phyloP scores from a whole-genome alignment of 2,329 filamentous ascomycete species.

The Colletotrichum endophyticum region DNA sequence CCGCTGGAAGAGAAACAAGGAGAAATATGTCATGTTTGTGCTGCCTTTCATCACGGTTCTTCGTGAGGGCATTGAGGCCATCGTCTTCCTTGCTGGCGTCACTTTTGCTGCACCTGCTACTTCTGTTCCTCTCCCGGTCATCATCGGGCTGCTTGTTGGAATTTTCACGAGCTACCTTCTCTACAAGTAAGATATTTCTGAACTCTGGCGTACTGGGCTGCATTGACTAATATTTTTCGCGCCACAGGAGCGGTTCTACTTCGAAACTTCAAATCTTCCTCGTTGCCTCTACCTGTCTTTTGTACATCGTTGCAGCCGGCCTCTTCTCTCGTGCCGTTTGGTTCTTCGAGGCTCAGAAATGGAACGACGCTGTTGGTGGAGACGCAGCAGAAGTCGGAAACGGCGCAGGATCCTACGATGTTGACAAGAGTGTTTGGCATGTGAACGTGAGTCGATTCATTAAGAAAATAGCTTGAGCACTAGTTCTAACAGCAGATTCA shows the following conservation, averaged over 20 bases:
- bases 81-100: constrained; percentile 89
- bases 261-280: constrained; percentile 72
- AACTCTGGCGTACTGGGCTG: background rate
- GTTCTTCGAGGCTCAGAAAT: constrained; percentile 74
- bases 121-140: constrained; percentile 77
- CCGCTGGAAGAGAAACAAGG: constrained; percentile 60
- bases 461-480: background rate
- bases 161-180: constrained; percentile 72
- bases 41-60: constrained; percentile 87
- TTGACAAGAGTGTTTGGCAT: constrained; percentile 80
- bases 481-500: background rate
- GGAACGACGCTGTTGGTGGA: constrained; percentile 68
- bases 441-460: constrained; percentile 65
- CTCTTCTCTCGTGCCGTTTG: constrained; percentile 80
- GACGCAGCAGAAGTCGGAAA: constrained; percentile 53
- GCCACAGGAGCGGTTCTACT: constrained; percentile 44
- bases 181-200: constrained; percentile 67
- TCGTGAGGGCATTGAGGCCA: constrained; percentile 83
- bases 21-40: constrained; percentile 86
- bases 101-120: constrained; percentile 76
- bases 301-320: constrained; percentile 84
- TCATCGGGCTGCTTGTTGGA: constrained; percentile 76
- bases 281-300: constrained; percentile 79
- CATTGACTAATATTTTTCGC: background rate
- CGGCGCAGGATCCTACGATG: constrained; percentile 81